Percentiles rank a stretch among this genome's conserved stretches.
phyloP scores from a whole-genome alignment of 2,329 filamentous ascomycete species.

The Alternaria sp. region DNA sequence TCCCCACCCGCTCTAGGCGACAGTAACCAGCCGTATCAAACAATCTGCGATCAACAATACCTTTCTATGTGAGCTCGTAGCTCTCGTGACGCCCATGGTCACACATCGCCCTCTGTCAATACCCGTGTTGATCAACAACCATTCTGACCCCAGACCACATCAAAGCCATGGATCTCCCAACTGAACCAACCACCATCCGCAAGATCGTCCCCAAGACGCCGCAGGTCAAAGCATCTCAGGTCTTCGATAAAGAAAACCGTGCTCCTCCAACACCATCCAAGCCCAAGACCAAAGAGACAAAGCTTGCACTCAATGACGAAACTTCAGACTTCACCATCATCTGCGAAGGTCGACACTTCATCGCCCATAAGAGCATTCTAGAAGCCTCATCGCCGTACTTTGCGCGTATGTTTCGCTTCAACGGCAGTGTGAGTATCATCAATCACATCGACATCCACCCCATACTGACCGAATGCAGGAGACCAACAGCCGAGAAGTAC shows the following conservation, averaged over 20 bases:
- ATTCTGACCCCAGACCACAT: background rate
- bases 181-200: background rate
- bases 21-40: background rate
- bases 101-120: background rate
- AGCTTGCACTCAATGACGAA: background rate
- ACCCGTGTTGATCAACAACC: background rate
- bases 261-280: slow-evolving; percentile 1
- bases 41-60: background rate
- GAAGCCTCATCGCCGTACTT: slow-evolving; percentile 7
- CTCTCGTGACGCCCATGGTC: background rate
- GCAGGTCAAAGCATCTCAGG: background rate
- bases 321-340: slow-evolving; percentile 10
- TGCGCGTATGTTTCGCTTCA: slow-evolving; percentile 13
- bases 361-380: slow-evolving; percentile 4
- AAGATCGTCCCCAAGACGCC: background rate
- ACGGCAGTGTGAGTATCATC: background rate
- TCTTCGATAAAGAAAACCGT: too few species aligned
- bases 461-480: background rate
- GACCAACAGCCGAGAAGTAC: background rate
- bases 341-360: slow-evolving; percentile 1
- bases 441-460: too few species aligned
- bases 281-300: background rate
- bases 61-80: background rate
- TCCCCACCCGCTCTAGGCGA: background rate
- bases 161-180: background rate